Percentiles rank a stretch among this genome's conserved stretches.
Evolutionary conservation across 2,329 filamentous ascomycete genomes (phyloP).

Genomic region (Rutstroemia sydowiana): DNA sequence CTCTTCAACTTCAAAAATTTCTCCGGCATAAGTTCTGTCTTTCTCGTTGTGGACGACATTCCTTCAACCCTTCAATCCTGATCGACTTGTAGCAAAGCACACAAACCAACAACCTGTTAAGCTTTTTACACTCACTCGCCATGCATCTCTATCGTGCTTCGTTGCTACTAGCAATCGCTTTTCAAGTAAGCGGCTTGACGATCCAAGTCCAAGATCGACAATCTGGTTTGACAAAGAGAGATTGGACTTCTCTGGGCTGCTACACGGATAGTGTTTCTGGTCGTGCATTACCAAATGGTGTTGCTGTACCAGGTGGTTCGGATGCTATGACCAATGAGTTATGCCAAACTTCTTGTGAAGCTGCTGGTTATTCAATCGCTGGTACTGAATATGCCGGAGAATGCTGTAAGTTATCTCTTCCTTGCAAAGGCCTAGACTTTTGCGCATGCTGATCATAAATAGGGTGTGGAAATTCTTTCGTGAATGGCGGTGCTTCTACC

Average conservation of each 20-base stretch:
- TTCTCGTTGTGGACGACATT: too few species aligned
- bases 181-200: not conserved
- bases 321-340: conserved; percentile 14
- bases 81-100: too few species aligned
- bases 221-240: not conserved
- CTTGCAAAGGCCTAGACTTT: too few species aligned
- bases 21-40: too few species aligned
- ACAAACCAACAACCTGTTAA: too few species aligned
- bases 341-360: conserved; percentile 12
- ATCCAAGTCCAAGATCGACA: conserved; percentile 2
- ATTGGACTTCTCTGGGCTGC: conserved; percentile 9
- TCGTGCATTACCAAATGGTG: not conserved
- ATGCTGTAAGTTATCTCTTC: conserved; percentile 12
- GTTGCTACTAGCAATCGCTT: not conserved
- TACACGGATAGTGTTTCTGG: conserved; percentile 10
- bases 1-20: too few species aligned
- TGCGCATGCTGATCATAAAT: not conserved
- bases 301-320: conserved; percentile 4
- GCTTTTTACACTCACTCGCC: not conserved
- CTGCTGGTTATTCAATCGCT: conserved; percentile 10
- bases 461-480: conserved; percentile 18
- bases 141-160: not conserved
- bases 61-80: too few species aligned
- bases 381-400: conserved; percentile 18
- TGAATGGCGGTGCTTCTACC: conserved; percentile 15